Percentiles rank a stretch among this genome's conserved stretches.
Evolutionary conservation across 2,329 filamentous ascomycete genomes (phyloP).

Genomic region (Fusarium azukiicola): DNA sequence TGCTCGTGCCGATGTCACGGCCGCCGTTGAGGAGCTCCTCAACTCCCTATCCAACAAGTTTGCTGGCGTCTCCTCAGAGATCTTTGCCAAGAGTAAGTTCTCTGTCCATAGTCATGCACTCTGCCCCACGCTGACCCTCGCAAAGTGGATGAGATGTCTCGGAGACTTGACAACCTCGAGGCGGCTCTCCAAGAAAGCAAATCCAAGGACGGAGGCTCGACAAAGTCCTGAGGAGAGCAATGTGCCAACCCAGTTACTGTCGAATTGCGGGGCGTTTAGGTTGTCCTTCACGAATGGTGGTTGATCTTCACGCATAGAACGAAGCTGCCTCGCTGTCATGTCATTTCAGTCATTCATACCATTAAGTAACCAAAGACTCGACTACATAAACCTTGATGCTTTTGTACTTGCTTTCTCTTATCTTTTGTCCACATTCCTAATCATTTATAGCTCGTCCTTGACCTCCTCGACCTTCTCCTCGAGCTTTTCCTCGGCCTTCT

Average conservation of each 20-base stretch:
- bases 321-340: conserved; percentile 28
- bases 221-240: conserved; percentile 57
- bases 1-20: conserved; percentile 83
- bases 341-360: conserved; percentile 45
- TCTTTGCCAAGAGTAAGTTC: conserved; percentile 91
- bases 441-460: conserved; percentile 62
- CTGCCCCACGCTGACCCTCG: conserved; percentile 36
- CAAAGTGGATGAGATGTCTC: conserved; percentile 97
- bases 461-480: conserved; percentile 82
- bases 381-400: conserved; percentile 43
- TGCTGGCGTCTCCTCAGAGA: conserved; percentile 90
- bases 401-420: conserved; percentile 36
- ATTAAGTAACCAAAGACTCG: conserved; percentile 47
- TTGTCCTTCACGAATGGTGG: conserved; percentile 37
- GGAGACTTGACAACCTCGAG: conserved; percentile 91
- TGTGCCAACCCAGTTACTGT: conserved; percentile 9
- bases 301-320: conserved; percentile 39
- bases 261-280: conserved; percentile 37
- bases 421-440: conserved; percentile 22
- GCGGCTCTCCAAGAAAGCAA: conserved; percentile 82
- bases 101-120: background rate
- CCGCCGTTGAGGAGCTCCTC: conserved; percentile 92
- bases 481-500: conserved; percentile 77
- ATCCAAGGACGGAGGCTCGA: conserved; percentile 64
- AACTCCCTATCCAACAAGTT: conserved; percentile 94